Evolutionary conservation across 2,329 filamentous ascomycete species (phyloP).

Genomic region (Talaromyces sp.): DNA sequence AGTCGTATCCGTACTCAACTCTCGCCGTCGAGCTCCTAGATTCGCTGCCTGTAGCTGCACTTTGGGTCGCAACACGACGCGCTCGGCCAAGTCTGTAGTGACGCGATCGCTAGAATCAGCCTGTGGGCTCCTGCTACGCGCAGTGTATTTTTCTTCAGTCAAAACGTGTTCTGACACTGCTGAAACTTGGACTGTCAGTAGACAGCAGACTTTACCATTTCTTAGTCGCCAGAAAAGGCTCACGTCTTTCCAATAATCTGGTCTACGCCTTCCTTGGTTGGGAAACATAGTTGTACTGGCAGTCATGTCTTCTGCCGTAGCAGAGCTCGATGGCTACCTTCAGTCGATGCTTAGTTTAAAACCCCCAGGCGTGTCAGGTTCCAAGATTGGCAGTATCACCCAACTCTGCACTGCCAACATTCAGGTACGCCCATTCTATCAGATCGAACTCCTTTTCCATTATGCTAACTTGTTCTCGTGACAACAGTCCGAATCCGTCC

Average conservation of each 20-base stretch:
- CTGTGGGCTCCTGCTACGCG: slow-evolving; percentile 14
- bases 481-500: slow-evolving; percentile 81
- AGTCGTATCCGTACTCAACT: not conserved
- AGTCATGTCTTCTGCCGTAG: slow-evolving; percentile 75
- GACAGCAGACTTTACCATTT: not conserved
- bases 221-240: slow-evolving; percentile 1
- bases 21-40: not conserved
- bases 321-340: slow-evolving; percentile 84
- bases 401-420: slow-evolving; percentile 82
- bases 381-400: slow-evolving; percentile 84
- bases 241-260: not conserved
- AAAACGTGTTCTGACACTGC: slow-evolving; percentile 4
- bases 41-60: slow-evolving; percentile 12
- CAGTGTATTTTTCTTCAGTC: slow-evolving; percentile 5
- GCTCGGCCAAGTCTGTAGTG: slow-evolving; percentile 14
- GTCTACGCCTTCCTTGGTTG: not conserved
- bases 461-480: slow-evolving; percentile 16
- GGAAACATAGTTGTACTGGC: slow-evolving; percentile 14
- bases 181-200: slow-evolving; percentile 5
- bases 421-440: slow-evolving; percentile 61
- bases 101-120: slow-evolving; percentile 22
- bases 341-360: slow-evolving; percentile 89
- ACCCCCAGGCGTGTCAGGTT: slow-evolving; percentile 88
- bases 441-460: not conserved
- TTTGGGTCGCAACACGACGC: not conserved